Evolutionary conservation across 2,329 filamentous ascomycete species (phyloP), one percentile per base, ranked within the genome.

Genomic region (Fusarium sp.): DNA sequence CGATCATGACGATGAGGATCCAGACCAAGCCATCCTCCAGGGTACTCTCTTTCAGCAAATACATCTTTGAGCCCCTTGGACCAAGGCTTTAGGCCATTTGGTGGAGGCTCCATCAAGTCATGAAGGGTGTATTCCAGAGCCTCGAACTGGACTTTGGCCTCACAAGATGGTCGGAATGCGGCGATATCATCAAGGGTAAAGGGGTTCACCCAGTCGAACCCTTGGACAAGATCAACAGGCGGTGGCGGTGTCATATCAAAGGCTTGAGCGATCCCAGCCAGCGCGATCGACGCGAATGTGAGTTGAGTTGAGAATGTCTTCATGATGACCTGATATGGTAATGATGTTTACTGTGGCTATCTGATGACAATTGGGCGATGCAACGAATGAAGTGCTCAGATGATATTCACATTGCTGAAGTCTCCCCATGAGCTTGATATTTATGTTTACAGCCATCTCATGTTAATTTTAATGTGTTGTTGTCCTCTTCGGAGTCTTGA

Each of bases 1-100:
- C 85, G 81, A 55, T 85, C 82, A 63, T 82, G 80, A 49, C 82
- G 82, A 74, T 88, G 85, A n/a, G 79, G 80, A 69, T 88, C 86
- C 24, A 83, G 75, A 36, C 86, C 86, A 26, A 80, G 79, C 86
- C 86, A 88, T 40, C 81, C 81, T 24, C 86, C 86, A 0, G 86
- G 85, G 73, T 87, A 85, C 50, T 81, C 76, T 33, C 80, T 77
- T 6, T 76, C 76, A 9, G 73, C 58, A 66, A 84, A 85, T 42
- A 81, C 72, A 15, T 72, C 71, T 70, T 81, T 83, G 40, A 85
- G 78, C 2, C 79, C 82, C 7, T 78, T 74, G 39, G 74, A 75
- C 76, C 79, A 85, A 4, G 78, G 77, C 53, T 74, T 73, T 9
- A 85, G 75, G 14, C 83, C 83, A 3, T 63, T 52, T 6, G 83